Base-by-base conservation (phyloP, 2,329 filamentous ascomycete species). In the Hortaea werneckii region DNA sequence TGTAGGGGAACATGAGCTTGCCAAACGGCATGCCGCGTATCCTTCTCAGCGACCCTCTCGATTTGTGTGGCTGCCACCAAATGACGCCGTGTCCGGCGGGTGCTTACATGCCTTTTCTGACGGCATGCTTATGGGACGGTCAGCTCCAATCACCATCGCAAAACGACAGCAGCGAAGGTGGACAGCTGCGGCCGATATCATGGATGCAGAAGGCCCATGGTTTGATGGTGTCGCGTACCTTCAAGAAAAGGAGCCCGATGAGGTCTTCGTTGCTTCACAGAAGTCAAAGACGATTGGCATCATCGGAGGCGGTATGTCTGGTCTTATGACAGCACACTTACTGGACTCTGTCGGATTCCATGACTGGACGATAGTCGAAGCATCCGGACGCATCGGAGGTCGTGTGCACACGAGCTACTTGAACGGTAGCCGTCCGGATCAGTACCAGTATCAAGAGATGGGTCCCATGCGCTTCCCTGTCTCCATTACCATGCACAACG, bases 391-490 rank as follows among this genome's bases (percentile, higher is more conserved):
- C 6, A 70, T 83, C 10, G 81, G 81, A 11, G 80, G 80, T 3
- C 74, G 81, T 13, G 74, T 84, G 0, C 77, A 77, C 46, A 84
- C 80, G 1, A 72, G 72, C 45, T 83, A 83, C 45, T 70, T 84
- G 1, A 72, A 73, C 2, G 76, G 73, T 4, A 76, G 73, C 4
- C 72, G 69, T 0, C 76, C 78, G 0, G 73, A 75, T 13, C 71
- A 82, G 49, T 83, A 83, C 55, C 78, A 79, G 13, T 83, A 84
- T 58, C 79, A 83, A 54, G 80, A 83, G 57, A 74, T 75, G 76
- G 80, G 80, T 0, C 77, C 79, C 0, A 83, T 83, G 79, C 67
- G 79, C 2, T 78, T 83, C 52, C 80, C 80, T 0, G 67, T 75
- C 11, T 71, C 68, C 2, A 62, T 70, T 11, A 66, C 59, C 1